A percentile compares a stretch with the other conserved stretches of the same genome.
phyloP scores from a whole-genome alignment of 1,284 basidiomycete species.

The Termitomyces sp. region DNA sequence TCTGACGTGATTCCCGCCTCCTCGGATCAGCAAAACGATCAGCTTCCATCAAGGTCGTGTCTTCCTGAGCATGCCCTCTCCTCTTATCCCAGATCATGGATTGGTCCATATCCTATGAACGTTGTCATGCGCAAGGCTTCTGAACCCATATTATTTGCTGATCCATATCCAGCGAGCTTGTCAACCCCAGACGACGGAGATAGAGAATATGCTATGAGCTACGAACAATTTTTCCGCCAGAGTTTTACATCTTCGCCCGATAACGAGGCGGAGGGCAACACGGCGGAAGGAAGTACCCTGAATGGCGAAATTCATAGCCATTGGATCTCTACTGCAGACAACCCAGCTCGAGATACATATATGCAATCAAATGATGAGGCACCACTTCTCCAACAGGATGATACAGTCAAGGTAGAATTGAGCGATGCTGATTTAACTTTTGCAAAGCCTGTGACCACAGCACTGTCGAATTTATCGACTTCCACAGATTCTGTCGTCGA shows the following conservation, averaged over 20 bases:
- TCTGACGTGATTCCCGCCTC: not conserved
- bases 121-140: constrained; percentile 24
- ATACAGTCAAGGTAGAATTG: not conserved
- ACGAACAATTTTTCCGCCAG: not conserved
- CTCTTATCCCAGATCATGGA: not conserved
- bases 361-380: not conserved
- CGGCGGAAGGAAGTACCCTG: not conserved
- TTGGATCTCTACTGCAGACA: not conserved
- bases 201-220: constrained; percentile 2
- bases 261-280: not conserved
- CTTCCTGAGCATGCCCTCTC: not conserved
- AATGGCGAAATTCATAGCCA: not conserved
- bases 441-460: not conserved
- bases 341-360: not conserved
- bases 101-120: not conserved
- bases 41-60: not conserved
- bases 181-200: constrained; percentile 28
- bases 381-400: not conserved
- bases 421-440: not conserved
- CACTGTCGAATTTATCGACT: not conserved
- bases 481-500: not conserved
- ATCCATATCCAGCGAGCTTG: constrained; percentile 38
- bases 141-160: constrained; percentile 29
- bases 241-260: not conserved
- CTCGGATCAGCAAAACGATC: not conserved